A percentile compares a stretch with the other conserved stretches of the same genome.
Conservation (phyloP, 2,329 filamentous ascomycete species). For the Pseudogymnoascus sp. region DNA sequence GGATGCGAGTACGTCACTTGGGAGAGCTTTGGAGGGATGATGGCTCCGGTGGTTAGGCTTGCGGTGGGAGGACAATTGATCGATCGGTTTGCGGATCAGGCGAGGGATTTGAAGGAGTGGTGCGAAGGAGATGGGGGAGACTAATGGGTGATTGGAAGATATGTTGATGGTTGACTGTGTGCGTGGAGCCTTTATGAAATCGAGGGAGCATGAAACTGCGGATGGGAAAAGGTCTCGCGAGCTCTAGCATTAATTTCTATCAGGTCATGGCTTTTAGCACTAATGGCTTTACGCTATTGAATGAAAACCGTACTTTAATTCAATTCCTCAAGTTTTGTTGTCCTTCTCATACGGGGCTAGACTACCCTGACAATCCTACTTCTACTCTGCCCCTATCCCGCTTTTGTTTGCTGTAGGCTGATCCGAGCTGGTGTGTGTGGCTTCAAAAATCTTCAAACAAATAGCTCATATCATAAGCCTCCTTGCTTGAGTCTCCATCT, state of each 20-base stretch:
- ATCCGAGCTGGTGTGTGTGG: neutral
- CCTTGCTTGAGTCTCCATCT: neutral
- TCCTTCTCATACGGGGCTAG: neutral
- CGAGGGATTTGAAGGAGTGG: constrained; percentile 32
- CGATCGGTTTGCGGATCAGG: constrained; percentile 33
- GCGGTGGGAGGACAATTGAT: constrained; percentile 29
- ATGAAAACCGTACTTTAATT: neutral
- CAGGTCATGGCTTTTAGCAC: neutral
- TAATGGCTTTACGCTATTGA: too few species aligned
- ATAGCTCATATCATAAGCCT: neutral
- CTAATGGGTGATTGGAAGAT: neutral
- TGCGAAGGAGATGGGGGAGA: constrained; percentile 15
- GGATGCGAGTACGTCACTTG: constrained; percentile 35
- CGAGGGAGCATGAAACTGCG: neutral
- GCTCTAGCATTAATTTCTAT: neutral
- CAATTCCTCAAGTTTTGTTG: neutral
- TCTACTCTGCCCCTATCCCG: neutral
- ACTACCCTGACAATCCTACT: neutral
- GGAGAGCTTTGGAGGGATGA: constrained; percentile 39
- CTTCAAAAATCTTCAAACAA: neutral
- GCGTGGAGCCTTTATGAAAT: neutral
- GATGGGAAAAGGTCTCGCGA: neutral
- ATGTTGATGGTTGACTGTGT: neutral
- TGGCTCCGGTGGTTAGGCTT: constrained; percentile 31
- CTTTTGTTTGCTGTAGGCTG: neutral